Base-by-base conservation (phyloP, 192 early-diverging fungal species). In the Coemansia sp. region DNA sequence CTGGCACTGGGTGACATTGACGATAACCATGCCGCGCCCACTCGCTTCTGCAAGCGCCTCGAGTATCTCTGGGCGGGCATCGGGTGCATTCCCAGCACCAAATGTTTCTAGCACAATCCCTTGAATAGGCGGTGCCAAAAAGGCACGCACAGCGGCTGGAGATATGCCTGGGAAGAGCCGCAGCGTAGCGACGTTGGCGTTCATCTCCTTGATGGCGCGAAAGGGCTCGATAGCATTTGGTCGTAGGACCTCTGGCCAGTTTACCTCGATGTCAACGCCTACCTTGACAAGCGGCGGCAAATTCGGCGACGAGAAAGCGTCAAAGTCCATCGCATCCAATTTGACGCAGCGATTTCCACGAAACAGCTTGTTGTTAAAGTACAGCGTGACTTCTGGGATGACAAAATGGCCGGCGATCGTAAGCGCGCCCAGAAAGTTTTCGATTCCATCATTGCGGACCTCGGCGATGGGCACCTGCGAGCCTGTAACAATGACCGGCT, bases 381-480 rank as follows among this genome's bases (percentile, higher is more conserved):
- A 99, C 5, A 99, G 85, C 20, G 86, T 84, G 6, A 99, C 97
- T 73, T 99, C 95, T 3, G 96, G 95, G 69, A 98, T 97, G 33
- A 95, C 92, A 89, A 94, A 98, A 66, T 98, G 96, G 0, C 98
- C 95, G 14, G 98, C 98, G 67, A 99, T 97, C 2, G 95, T 99
- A 30, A 99, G 84, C 5, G 96, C 95, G 1, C 95, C 95, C 3
- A 99, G 76, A 21, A 99, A 85, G 76, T 99, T 99, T 60, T 99
- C 98, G 12, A 97, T 89, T 0, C 95, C 98, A 76, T 99, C 98
- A 80, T 96, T 99, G 51, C 98, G 88, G 35, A 99, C 91, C 76
- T 99, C 98, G 18, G 96, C 93, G 45, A 99, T 85, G 0, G 98
- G 98, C 7, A 99, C 94, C 78, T 99, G 98, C 20, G 95, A 97